Conservation (phyloP, 148 eudicot species). For the Pouteria glomerata region DNA sequence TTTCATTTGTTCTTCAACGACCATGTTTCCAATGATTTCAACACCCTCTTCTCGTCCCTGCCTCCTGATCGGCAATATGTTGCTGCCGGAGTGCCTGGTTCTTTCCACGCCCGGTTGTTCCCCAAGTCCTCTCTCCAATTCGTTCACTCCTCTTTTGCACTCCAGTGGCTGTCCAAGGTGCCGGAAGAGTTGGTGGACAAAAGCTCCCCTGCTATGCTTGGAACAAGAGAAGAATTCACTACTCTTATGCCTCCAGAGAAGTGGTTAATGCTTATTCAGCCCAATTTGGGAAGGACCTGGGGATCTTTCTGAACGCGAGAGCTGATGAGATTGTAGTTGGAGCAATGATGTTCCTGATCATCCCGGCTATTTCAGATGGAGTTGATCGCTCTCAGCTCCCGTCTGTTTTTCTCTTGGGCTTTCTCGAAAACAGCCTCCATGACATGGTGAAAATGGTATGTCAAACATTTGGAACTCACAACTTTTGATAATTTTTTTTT, state of each 20-base stretch:
- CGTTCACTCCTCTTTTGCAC: slow-evolving; percentile 3
- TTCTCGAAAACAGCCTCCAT: background rate
- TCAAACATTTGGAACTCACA: background rate
- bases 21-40: slow-evolving; percentile 16
- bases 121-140: slow-evolving; percentile 15
- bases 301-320: background rate
- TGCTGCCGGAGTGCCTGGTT: slow-evolving; percentile 15
- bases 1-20: slow-evolving; percentile 16
- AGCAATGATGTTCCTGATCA: background rate
- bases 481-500: too few species aligned
- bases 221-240: slow-evolving; percentile 9
- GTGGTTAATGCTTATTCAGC: background rate
- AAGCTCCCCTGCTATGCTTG: background rate
- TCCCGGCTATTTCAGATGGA: background rate
- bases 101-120: slow-evolving; percentile 13
- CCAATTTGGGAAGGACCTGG: slow-evolving; percentile 12
- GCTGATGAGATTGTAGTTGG: slow-evolving; percentile 5
- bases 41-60: slow-evolving; percentile 8
- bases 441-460: slow-evolving; percentile 14
- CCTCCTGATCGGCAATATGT: slow-evolving; percentile 6
- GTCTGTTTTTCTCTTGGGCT: background rate
- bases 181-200: slow-evolving; percentile 10
- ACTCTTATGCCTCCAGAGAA: background rate
- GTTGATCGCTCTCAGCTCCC: slow-evolving; percentile 2
- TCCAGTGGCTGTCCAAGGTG: slow-evolving; percentile 13